Conservation (phyloP, 768 basidiomycete genomes). For the Suillus luteus region DNA sequence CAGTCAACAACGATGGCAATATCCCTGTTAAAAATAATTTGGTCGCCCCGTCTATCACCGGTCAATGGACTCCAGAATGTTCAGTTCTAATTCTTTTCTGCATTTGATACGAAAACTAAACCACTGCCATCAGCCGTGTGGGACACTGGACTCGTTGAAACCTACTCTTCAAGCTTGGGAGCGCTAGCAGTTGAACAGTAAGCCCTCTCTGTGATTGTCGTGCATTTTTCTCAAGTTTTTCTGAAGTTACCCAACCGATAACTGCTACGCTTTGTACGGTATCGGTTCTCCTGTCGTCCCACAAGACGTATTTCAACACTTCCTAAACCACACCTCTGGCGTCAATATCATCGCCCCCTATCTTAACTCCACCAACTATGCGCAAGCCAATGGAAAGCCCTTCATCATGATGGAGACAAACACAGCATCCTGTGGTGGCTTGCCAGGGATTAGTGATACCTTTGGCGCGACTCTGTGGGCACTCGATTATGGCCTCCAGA, state of each 20-base stretch:
- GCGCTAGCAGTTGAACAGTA: constrained; percentile 45
- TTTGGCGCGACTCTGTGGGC: constrained; percentile 55
- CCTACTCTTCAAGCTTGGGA: constrained; percentile 35
- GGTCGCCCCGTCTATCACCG: constrained; percentile 34
- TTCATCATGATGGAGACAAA: constrained; percentile 58
- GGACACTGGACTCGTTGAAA: constrained; percentile 32
- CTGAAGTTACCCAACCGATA: constrained; percentile 40
- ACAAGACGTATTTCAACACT: constrained; percentile 43
- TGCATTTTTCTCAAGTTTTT: constrained; percentile 16
- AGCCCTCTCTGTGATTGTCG: constrained; percentile 9
- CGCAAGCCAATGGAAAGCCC: constrained; percentile 37
- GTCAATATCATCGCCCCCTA: constrained; percentile 38
- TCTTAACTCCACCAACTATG: constrained; percentile 35
- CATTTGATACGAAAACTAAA: not conserved
- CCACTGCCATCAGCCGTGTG: constrained; percentile 22
- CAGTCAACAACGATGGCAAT: constrained; percentile 23
- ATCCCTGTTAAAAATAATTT: constrained; percentile 32
- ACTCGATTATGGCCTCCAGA: constrained; percentile 49
- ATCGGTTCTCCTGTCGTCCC: constrained; percentile 31
- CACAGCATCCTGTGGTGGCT: constrained; percentile 56
- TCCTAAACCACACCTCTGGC: constrained; percentile 45
- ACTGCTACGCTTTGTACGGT: constrained; percentile 29
- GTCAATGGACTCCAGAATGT: constrained; percentile 33
- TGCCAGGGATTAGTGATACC: constrained; percentile 50
- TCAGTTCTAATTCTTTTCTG: not conserved